A percentile compares a stretch with the other conserved stretches of the same genome.
Conservation (phyloP, 129 eudicot species). For the Silybum marianum region DNA sequence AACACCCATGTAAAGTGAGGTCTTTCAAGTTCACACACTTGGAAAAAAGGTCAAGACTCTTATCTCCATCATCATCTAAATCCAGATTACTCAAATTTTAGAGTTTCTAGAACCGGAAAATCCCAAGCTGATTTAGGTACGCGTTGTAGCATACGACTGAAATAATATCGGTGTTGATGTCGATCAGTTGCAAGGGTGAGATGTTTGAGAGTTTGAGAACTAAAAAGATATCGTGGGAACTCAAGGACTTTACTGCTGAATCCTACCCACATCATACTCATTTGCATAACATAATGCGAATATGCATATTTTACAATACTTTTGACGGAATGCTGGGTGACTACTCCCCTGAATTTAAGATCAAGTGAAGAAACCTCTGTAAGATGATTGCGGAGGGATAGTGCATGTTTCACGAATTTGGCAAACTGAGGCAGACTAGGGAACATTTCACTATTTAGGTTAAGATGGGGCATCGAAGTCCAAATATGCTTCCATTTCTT, state of each 20-base stretch:
- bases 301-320: not conserved
- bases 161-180: too few species aligned
- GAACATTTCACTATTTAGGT: not conserved
- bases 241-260: not conserved
- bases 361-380: not conserved
- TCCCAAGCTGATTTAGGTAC: slow-evolving; percentile 7
- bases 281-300: not conserved
- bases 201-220: not conserved
- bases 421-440: not conserved
- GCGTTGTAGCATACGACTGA: too few species aligned
- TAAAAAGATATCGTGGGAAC: not conserved
- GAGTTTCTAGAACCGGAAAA: not conserved
- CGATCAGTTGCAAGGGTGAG: not conserved
- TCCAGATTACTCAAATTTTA: not conserved
- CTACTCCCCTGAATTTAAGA: not conserved
- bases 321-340: not conserved
- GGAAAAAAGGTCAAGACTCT: not conserved
- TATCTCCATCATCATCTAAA: not conserved
- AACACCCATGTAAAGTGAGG: not conserved
- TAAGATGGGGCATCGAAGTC: not conserved
- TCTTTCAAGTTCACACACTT: slow-evolving; percentile 6
- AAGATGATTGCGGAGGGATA: not conserved
- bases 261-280: not conserved
- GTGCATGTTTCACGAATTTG: not conserved
- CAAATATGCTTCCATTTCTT: not conserved